Percentiles rank a stretch among this genome's conserved stretches.
phyloP scores from a whole-genome alignment of 257 asterid genomes.

The Nicotiana attenuata region DNA sequence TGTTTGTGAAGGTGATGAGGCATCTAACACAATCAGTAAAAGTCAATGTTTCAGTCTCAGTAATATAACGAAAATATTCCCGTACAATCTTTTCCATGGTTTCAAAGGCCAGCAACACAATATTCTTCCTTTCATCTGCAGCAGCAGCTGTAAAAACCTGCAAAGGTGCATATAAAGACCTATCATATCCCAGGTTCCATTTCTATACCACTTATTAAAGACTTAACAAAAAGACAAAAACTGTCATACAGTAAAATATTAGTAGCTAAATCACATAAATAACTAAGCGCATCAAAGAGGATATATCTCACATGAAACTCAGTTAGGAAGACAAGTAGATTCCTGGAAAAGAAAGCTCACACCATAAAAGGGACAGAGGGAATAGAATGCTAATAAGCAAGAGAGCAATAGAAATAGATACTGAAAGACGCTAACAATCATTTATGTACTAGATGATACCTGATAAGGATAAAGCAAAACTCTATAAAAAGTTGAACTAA shows the following conservation, averaged over 20 bases:
- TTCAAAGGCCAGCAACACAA: constrained; percentile 89
- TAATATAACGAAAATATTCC: constrained; percentile 88
- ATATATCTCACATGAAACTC: not conserved
- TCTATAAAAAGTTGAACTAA: not conserved
- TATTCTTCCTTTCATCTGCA: constrained; percentile 95
- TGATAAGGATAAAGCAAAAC: not conserved
- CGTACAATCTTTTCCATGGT: constrained; percentile 97
- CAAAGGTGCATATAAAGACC: constrained; percentile 10
- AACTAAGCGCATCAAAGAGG: not conserved
- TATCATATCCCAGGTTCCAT: constrained; percentile 1
- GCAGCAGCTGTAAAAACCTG: constrained; percentile 98
- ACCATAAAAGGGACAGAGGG: not conserved
- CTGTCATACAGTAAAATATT: not conserved
- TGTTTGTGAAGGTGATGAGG: constrained; percentile 90
- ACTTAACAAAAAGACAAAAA: not conserved
- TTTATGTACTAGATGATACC: not conserved
- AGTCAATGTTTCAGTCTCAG: constrained; percentile 84
- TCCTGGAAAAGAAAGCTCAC: not conserved
- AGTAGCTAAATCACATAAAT: not conserved
- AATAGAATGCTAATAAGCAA: not conserved
- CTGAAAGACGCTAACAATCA: not conserved
- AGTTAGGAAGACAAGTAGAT: not conserved
- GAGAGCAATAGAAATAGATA: not conserved
- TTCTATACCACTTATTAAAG: not conserved
- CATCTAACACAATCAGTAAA: constrained; percentile 96